Base-by-base conservation (phyloP, 257 asterid species). In the Gentiana dahurica region DNA sequence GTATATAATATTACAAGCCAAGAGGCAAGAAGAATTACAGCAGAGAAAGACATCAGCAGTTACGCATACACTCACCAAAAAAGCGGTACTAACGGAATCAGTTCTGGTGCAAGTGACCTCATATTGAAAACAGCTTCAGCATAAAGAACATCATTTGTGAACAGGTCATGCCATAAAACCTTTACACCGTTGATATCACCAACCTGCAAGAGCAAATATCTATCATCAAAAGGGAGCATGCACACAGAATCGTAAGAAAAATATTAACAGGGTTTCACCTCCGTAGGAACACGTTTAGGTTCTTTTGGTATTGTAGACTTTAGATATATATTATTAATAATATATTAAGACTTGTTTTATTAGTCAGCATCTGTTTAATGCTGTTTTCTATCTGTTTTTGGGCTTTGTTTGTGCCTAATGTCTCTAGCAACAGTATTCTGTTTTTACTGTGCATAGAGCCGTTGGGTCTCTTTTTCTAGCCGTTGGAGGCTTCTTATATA, bases 131-230 rank as follows among this genome's bases (percentile, higher is more conserved):
- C 98, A 65, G 88, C 79, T 78, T 92, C 98, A 67, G 98, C 87
- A 73, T 92, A 92, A 44, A 92, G 80, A 69, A 92, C 95, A 65
- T 88, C 98, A 77, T 92, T 92, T 33, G 98, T 88, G 86, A 92
- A 92, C 65, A 92, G 95, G 54, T 92, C 83, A 58, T 92, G 97
- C 70, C 73, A 69, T 79, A 92, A 79, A 55, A 92, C 87, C 65
- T 81, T 80, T 53, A 64, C 73, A 41, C 98, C 98, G 59, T 78
- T 80, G 77, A 92, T 77, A 62, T 75, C 72, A 54, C 89, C 91
- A 72, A 88, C 83, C 98, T 92, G 69, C 70, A 77, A 51, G 35
- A 53, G 68, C 49, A 67, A 72, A 62, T 24, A 59, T 62, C 24
- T 24, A 54, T 36, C 51, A 52, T 43, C 45, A 57, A 60, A 65